phyloP scores from a whole-genome alignment of 2,329 filamentous ascomycete genomes.

The Didymellaceae sp. region DNA sequence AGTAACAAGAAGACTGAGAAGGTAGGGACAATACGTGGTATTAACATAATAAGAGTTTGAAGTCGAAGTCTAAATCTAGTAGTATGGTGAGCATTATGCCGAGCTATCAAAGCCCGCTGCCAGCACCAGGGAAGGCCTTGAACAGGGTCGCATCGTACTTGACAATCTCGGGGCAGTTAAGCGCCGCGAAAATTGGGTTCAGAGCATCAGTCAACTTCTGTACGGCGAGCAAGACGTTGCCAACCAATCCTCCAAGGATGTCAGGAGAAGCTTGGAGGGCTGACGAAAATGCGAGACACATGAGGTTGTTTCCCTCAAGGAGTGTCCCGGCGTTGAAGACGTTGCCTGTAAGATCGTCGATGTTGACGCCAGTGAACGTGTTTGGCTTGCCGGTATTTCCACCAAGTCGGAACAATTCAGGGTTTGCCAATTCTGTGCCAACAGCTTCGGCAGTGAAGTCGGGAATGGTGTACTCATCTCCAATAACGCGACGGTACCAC shows the following conservation, averaged over 20 bases:
- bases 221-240: slow-evolving; percentile 30
- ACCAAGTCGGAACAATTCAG: slow-evolving; percentile 42
- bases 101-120: slow-evolving; percentile 1
- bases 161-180: slow-evolving; percentile 18
- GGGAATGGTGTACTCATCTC: slow-evolving; percentile 13
- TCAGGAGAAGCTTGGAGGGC: slow-evolving; percentile 54
- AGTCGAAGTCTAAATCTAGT: neutral
- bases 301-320: slow-evolving; percentile 56
- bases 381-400: slow-evolving; percentile 46
- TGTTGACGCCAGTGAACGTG: slow-evolving; percentile 46
- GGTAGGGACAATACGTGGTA: neutral
- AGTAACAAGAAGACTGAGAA: too few species aligned
- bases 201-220: slow-evolving; percentile 46
- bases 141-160: slow-evolving; percentile 11
- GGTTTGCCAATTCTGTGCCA: slow-evolving; percentile 27
- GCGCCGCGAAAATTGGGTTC: slow-evolving; percentile 8
- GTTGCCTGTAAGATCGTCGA: slow-evolving; percentile 48
- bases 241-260: slow-evolving; percentile 34
- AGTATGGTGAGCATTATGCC: neutral
- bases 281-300: slow-evolving; percentile 54
- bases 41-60: neutral
- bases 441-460: slow-evolving; percentile 16
- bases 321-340: slow-evolving; percentile 53
- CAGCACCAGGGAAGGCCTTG: slow-evolving; percentile 17
- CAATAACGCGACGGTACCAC: slow-evolving; percentile 35